Base-by-base conservation (phyloP, 73 alveolate species). In the Tetrahymena borealis region DNA sequence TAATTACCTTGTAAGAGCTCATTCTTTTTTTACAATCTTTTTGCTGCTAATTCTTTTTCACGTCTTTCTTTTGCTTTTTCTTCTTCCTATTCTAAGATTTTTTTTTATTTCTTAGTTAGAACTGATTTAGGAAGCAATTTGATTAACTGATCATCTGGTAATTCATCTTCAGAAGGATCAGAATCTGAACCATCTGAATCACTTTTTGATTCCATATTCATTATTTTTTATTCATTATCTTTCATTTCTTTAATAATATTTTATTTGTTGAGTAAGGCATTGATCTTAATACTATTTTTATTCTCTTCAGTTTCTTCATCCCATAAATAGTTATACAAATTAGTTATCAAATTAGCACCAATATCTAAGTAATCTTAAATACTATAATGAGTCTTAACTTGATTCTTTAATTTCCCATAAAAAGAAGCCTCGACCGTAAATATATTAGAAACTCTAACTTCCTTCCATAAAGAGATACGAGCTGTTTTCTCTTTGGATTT, bases 401-500 rank as follows among this genome's bases (percentile, higher is more conserved):
- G 28, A 0, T 60, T 60, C 15, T 60, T 60, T 60, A 24, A n/a
- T 60, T 60, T 60, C 1, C 95, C 95, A 78, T 79, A 92, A 38
- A 92, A 92, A 78, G 93, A 79, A 85, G 93, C 90, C 90, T 92
- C 95, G 39, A 79, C 90, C 15, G 95, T 92, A 85, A 79, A 92
- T 15, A 92, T 93, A 79, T 91, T 79, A 78, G 39, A 78, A 1
- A 92, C 90, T 37, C 95, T 79, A 35, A 92, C 90, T 78, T 96
- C 98, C 91, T 95, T 96, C 97, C 97, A 96, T 13, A 96, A 38
- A n/a, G 93, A 93, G 16, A 96, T 92, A 38, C 98, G 91, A 7
- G 98, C 98, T 16, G 98, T 96, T 91, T 94, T 95, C 79, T 94
- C 97, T 90, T 95, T 96, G 15, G 97, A 91, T 60, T 91, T 94